Base-by-base conservation (phyloP, 1,284 basidiomycete species). In the Dichomitus squalens region DNA sequence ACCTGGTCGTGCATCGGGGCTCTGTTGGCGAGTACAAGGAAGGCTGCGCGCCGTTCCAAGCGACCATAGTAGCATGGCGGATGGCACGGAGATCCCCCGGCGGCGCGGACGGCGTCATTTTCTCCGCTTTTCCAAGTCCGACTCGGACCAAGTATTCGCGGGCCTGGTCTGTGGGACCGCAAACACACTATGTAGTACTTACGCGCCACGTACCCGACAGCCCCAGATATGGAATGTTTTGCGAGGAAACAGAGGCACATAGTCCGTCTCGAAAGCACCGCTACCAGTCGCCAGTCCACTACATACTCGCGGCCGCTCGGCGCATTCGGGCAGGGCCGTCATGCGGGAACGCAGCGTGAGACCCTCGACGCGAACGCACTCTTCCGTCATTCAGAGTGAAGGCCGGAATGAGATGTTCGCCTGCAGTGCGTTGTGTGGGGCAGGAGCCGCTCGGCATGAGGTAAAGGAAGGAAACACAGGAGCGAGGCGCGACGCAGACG, bases 341-440 rank as follows among this genome's bases (percentile, higher is more conserved):
- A 29, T 31, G 20, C 18, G 31, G 12, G 29, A 29, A 21, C 29
- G 12, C 5, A 33, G 29, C 44, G 31, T 34, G 44, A 18, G 44
- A 47, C 31, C 2, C 11, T 31, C 43, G 27, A 46, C 43, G 29
- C 29, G 31, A 20, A 16, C 31, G 29, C 44, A 47, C 44, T 29
- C 36, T 38, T 27, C 34, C 39, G 53, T 49, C 47, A 55, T 49
- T 43, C 47, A 49, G 39, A 43, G 33, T 55, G 47, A 39, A 36
- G 18, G 38, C 49, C 48, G 48, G 48, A 49, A 29, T 8, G 44
- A 16, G n/a, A 29, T 8, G 43, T 31, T 21, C 18, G 12, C 18
- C 31, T 27, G 9, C 18, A 18, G 2, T 18, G n/a, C n/a, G 31
- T 29, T 20, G 31, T 12, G 14, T 20, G 18, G 20, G 20, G 20